Conservation (phyloP, 1,284 basidiomycete genomes). For the Apiotrichum veenhuisii region DNA sequence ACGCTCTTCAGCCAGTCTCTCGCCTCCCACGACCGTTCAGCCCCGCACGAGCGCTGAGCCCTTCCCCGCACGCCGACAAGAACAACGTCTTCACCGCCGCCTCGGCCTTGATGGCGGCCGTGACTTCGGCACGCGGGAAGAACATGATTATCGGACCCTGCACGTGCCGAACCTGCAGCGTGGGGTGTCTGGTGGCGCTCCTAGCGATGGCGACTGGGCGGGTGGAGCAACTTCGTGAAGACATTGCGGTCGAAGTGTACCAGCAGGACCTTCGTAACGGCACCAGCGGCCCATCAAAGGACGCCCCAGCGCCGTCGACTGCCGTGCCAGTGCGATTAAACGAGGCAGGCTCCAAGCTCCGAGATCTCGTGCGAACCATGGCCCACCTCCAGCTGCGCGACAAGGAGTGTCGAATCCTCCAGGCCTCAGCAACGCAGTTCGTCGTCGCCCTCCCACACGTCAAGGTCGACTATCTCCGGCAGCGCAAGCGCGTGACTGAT, state of each 20-base stretch:
- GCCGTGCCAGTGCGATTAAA: not conserved
- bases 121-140: not conserved
- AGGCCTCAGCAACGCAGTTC: not conserved
- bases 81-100: not conserved
- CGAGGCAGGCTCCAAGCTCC: not conserved
- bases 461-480: not conserved
- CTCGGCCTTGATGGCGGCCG: not conserved
- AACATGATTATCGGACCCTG: conserved; percentile 3
- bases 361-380: not conserved
- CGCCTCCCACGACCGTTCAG: not conserved
- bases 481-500: not conserved
- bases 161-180: not conserved
- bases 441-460: not conserved
- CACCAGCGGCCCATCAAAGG: not conserved
- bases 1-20: not conserved
- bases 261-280: not conserved
- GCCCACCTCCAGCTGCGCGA: not conserved
- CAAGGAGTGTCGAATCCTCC: not conserved
- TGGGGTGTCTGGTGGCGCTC: not conserved
- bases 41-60: not conserved
- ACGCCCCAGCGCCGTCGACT: not conserved
- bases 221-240: not conserved
- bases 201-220: not conserved
- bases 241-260: not conserved
- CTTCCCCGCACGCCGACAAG: not conserved